Percentiles rank a stretch among this genome's conserved stretches.
Conservation (phyloP, 2,329 filamentous ascomycete species). For the Colletotrichum navitas region DNA sequence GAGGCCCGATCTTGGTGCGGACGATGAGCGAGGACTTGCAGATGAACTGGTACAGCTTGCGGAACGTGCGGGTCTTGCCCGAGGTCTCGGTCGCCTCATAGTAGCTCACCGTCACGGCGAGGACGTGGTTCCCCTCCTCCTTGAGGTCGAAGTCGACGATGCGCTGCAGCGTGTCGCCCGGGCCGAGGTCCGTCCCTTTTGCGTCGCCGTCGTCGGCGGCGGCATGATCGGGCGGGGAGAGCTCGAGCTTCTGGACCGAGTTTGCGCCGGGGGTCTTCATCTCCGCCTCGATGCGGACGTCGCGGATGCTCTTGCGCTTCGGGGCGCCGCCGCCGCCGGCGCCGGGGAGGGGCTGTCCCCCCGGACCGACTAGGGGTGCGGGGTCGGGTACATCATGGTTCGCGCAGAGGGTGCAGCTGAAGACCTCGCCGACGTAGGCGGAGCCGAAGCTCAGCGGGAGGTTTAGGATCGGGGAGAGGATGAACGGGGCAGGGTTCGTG, state of each 20-base stretch:
- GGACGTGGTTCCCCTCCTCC: slow-evolving; percentile 93
- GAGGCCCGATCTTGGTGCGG: slow-evolving; percentile 84
- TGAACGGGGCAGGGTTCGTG: slow-evolving; percentile 66
- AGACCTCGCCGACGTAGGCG: slow-evolving; percentile 95
- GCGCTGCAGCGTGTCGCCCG: slow-evolving; percentile 80
- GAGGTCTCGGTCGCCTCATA: slow-evolving; percentile 83
- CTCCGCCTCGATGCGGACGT: slow-evolving; percentile 87
- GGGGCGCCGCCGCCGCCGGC: background rate
- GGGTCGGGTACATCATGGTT: slow-evolving; percentile 78
- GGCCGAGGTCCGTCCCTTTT: slow-evolving; percentile 63
- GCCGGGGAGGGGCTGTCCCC: slow-evolving; percentile 10
- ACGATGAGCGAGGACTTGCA: slow-evolving; percentile 92
- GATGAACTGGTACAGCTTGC: slow-evolving; percentile 97
- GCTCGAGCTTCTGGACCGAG: slow-evolving; percentile 72
- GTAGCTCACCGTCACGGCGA: slow-evolving; percentile 94
- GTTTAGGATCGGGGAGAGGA: slow-evolving; percentile 77
- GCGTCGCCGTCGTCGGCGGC: background rate
- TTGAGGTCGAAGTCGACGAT: slow-evolving; percentile 90
- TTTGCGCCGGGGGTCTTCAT: slow-evolving; percentile 87
- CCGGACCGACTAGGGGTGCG: slow-evolving; percentile 29
- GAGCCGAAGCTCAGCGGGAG: slow-evolving; percentile 93
- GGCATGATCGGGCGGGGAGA: slow-evolving; percentile 58
- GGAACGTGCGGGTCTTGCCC: slow-evolving; percentile 83
- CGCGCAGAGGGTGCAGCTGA: slow-evolving; percentile 94
- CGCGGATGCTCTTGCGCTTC: slow-evolving; percentile 70